Conservation (phyloP, 2,329 filamentous ascomycete genomes). For the Neonectria sp. region DNA sequence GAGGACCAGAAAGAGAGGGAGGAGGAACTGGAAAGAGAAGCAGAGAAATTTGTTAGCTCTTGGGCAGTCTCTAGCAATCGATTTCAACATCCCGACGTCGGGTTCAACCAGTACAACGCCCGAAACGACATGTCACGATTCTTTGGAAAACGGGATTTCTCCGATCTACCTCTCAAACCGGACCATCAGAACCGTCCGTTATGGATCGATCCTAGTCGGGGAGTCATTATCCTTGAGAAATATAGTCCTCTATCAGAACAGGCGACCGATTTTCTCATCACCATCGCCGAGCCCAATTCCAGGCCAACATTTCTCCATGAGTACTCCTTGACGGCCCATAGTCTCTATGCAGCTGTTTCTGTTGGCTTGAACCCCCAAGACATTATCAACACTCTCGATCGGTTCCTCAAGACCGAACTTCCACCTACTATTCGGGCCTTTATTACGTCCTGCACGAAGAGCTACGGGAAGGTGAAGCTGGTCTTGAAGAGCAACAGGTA, state of each 20-base stretch:
- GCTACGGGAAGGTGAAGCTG: conserved; percentile 91
- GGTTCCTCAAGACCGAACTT: conserved; percentile 85
- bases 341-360: conserved; percentile 90
- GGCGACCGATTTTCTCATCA: conserved; percentile 91
- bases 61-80: conserved; percentile 22
- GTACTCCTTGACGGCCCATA: conserved; percentile 88
- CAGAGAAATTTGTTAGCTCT: conserved; percentile 22
- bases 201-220: conserved; percentile 87
- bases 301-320: conserved; percentile 89
- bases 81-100: not conserved
- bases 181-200: conserved; percentile 88
- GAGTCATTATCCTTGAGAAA: conserved; percentile 90
- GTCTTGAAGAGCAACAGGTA: conserved; percentile 91
- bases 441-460: conserved; percentile 80
- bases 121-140: not conserved
- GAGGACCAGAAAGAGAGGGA: conserved; percentile 17
- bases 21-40: conserved; percentile 9
- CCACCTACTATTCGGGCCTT: conserved; percentile 81
- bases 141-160: conserved; percentile 71
- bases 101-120: no score
- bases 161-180: conserved; percentile 82
- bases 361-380: conserved; percentile 79
- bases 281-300: conserved; percentile 89
- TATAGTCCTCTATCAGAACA: conserved; percentile 86
- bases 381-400: conserved; percentile 80